These are phyloP conservation scores for Fusarium heterosporum DNA, from an alignment of 2,329 filamentous ascomycete species.

Conservation along the genomic window DNA sequence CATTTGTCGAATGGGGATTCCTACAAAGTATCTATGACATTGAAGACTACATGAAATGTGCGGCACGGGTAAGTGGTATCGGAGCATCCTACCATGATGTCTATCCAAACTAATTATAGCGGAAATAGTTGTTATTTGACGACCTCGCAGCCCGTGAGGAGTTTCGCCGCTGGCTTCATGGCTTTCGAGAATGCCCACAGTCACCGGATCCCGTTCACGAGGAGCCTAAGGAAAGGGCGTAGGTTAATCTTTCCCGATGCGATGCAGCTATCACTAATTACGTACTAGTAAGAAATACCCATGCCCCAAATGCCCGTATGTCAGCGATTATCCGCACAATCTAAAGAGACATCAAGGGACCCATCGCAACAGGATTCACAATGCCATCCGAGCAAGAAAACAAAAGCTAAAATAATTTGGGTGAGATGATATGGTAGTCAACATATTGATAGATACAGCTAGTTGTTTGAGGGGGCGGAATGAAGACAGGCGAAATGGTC, in stretches of 20 bases:
- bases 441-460: too few relatives aligned
- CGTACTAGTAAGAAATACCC: fast-evolving
- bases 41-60: slow-evolving; percentile 12
- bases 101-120: not conserved
- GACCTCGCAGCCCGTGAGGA: not conserved
- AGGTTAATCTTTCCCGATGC: too few relatives aligned
- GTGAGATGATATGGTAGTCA: too few relatives aligned
- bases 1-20: slow-evolving; percentile 25
- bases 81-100: fast-evolving
- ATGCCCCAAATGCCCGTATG: not conserved
- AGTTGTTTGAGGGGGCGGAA: too few relatives aligned
- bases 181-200: not conserved
- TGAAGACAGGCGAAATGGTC: too few relatives aligned
- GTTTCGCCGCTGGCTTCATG: slow-evolving; percentile 9
- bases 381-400: too few relatives aligned
- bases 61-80: slow-evolving; percentile 15
- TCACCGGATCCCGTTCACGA: not conserved
- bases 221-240: too few relatives aligned
- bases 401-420: too few relatives aligned
- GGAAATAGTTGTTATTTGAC: slow-evolving; percentile 2
- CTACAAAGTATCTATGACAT: slow-evolving; percentile 23
- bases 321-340: not conserved
- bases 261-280: not conserved
- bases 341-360: not conserved
- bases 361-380: not conserved